Conservation (phyloP, 164 flowering plant genomes). For the Brasenia schreberi region DNA sequence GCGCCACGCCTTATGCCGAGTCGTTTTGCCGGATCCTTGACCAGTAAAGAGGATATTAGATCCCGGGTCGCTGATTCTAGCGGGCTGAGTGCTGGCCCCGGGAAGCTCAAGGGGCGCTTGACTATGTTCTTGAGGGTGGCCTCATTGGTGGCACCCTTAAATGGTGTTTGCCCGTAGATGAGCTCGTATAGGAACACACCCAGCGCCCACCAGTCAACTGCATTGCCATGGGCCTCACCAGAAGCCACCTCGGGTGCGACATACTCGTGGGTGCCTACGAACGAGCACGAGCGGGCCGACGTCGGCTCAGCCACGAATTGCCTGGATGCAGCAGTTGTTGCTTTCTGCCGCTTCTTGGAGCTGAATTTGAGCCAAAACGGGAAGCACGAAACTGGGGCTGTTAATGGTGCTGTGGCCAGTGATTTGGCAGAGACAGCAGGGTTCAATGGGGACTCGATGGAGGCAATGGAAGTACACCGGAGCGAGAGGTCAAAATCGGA, state of each 20-base stretch:
- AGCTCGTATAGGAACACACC: conserved; percentile 84
- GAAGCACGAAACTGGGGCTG: too few species aligned
- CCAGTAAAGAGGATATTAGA: conserved; percentile 52
- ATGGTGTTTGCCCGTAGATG: conserved; percentile 89
- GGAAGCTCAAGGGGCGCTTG: conserved; percentile 34
- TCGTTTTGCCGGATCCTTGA: conserved; percentile 64
- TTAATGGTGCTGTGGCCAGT: too few species aligned
- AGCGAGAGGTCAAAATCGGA: background rate
- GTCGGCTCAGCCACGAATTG: conserved; percentile 11
- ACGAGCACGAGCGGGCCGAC: conserved; percentile 59
- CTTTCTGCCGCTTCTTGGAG: too few species aligned
- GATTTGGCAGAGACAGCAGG: too few species aligned
- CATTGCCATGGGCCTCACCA: conserved; percentile 69
- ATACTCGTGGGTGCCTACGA: conserved; percentile 97
- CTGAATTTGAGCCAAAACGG: too few species aligned
- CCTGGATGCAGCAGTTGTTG: background rate
- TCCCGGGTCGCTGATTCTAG: conserved; percentile 56
- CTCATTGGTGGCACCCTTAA: conserved; percentile 48
- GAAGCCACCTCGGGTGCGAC: conserved; percentile 79
- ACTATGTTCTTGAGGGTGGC: conserved; percentile 70
- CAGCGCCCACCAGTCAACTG: conserved; percentile 90
- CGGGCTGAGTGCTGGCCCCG: conserved; percentile 16
- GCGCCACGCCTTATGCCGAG: conserved; percentile 66
- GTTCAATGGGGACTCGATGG: too few species aligned
- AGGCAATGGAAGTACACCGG: too few species aligned